phyloP scores from a whole-genome alignment of 495 filamentous ascomycete genomes.

The Podospora bellae-mahoneyi region DNA sequence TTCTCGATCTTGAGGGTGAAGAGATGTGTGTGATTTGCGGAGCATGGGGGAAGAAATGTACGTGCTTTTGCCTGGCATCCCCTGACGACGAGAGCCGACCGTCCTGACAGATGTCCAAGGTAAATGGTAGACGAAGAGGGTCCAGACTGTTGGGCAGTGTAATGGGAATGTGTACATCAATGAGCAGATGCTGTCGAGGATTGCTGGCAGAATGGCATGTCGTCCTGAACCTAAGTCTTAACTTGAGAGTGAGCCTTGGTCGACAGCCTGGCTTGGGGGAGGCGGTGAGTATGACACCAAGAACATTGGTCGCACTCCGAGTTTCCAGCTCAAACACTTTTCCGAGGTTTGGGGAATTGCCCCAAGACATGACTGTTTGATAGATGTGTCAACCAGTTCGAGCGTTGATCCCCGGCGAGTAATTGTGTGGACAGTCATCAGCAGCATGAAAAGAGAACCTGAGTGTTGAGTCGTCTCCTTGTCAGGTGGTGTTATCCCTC shows the following conservation, averaged over 20 bases:
- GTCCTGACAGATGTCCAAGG: background rate
- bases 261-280: background rate
- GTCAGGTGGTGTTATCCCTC: too few species aligned
- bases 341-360: too few species aligned
- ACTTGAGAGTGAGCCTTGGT: background rate
- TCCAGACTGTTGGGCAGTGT: background rate
- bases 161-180: background rate
- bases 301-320: too few species aligned
- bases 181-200: too few species aligned
- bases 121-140: background rate
- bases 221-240: background rate
- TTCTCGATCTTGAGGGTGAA: background rate
- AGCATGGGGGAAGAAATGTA: background rate
- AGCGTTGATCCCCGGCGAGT: too few species aligned
- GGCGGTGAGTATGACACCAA: background rate
- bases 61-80: background rate
- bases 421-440: too few species aligned
- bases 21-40: background rate
- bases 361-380: too few species aligned
- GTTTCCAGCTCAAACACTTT: too few species aligned
- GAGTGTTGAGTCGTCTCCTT: too few species aligned
- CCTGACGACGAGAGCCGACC: background rate
- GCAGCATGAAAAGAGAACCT: too few species aligned
- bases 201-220: background rate
- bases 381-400: too few species aligned